These are phyloP conservation scores for Xylaria sp. DNA, from an alignment of 495 filamentous ascomycete species.

Conservation along the genomic window DNA sequence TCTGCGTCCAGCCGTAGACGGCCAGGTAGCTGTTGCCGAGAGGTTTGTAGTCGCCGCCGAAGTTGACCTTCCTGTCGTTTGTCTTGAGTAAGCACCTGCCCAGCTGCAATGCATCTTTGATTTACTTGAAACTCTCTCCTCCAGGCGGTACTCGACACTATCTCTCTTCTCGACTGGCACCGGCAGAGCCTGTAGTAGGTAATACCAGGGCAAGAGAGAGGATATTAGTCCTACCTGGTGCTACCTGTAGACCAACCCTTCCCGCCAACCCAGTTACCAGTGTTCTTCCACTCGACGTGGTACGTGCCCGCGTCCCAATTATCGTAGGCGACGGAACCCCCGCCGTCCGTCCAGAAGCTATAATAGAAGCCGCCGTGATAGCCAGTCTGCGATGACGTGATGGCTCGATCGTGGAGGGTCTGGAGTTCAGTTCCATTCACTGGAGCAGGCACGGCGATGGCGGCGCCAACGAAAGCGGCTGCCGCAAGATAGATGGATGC, in stretches of 20 bases:
- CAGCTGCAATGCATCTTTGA: background rate
- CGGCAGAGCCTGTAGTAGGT: too few species aligned
- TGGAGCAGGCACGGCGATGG: constrained; percentile 50
- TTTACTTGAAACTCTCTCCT: background rate
- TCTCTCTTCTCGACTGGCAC: too few species aligned
- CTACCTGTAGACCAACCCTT: constrained; percentile 67
- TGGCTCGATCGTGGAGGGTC: constrained; percentile 34
- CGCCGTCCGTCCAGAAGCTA: constrained; percentile 68
- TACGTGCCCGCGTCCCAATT: constrained; percentile 64
- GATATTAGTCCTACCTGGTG: constrained; percentile 43
- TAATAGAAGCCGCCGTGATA: constrained; percentile 67
- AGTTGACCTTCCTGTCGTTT: background rate
- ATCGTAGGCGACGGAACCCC: constrained; percentile 59
- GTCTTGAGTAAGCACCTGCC: background rate
- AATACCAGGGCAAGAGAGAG: too few species aligned
- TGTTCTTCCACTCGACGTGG: constrained; percentile 59
- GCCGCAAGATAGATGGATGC: constrained; percentile 50
- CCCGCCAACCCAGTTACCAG: constrained; percentile 67
- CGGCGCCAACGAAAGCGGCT: constrained; percentile 40
- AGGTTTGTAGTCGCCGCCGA: constrained; percentile 1
- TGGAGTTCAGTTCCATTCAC: constrained; percentile 27
- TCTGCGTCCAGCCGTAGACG: constrained; percentile 68
- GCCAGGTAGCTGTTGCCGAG: constrained; percentile 18
- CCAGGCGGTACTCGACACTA: background rate
- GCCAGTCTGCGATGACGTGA: constrained; percentile 54